Evolutionary conservation across 441 rosid species (phyloP), one percentile per base, ranked within the genome.

Genomic region (Euphorbia celastroides): DNA sequence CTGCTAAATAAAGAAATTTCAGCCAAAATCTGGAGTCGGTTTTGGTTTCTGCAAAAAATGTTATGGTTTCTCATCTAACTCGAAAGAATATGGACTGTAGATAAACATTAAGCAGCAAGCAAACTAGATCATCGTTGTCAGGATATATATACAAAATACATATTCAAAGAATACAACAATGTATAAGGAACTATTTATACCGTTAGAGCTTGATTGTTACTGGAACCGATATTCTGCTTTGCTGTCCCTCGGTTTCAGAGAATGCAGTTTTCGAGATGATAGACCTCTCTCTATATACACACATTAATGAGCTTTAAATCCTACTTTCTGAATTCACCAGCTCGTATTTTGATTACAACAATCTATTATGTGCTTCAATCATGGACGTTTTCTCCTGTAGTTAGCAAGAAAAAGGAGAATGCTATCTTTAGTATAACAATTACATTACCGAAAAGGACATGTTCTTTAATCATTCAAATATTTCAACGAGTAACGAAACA

Each of bases 351-450:
- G 32, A 65, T 89, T 77, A 84, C 72, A 82, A 78, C 74, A 82
- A 71, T 76, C 92, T 87, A 86, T 80, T 83, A 77, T 71, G 93
- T 56, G 73, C 81, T 82, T 84, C 96, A 68, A 78, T 75, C 72
- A 77, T 67, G 34, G 84, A 76, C 42, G 71, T 79, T 75, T 74
- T 86, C 80, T 88, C 97, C 97, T 88, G 88, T 69, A 72, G 73
- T 61, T 65, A 25, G n/a, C 71, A 23, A 27, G 50, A 8, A 11
- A 16, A 48, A 16, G 11, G 22, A 7, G n/a, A 26, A 56, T 10
- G 32, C 7, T 20, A 20, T 50, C 56, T n/a, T 50, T n/a, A 50
- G 23, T 19, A n/a, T 50, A 44, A 14, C 16, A 14, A 44, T 44
- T 2, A 44, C 1, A 44, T 7, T 2, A 6, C n/a, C 1, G n/a